Base-by-base conservation (phyloP, 352 stramenopile genomes). In the Pythium dissotocum region DNA sequence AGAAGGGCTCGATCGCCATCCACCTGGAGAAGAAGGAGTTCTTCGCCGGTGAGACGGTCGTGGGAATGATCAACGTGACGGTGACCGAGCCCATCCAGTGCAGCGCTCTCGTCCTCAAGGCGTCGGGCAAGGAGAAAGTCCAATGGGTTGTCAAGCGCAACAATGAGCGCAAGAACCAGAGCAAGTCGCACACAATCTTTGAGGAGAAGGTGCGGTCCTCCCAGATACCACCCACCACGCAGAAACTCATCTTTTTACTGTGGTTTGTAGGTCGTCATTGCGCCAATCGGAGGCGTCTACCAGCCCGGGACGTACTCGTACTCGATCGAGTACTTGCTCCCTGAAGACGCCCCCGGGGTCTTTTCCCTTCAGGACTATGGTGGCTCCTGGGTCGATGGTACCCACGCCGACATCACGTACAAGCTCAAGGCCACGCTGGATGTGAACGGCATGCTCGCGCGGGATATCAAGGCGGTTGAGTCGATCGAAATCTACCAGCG, bases 371-470 rank as follows among this genome's bases (percentile, higher is more conserved):
- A 40, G 14, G 28, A 42, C 3, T 82, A 83, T 67, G 73, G 66
- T 4, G 57, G 68, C 6, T 69, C 71, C 30, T 57, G 67, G 24
- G 60, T 85, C 24, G 58, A 77, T 18, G 58, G 77, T 3, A 55
- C 86, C 32, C 63, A 74, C 28, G 81, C 76, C 32, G 82, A 86
- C 61, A 89, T 87, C 77, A 76, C 84, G 63, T 89, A 89, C 74
- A 83, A 82, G 49, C 72, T 89, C 66, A 85, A 87, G 61, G 79
- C 77, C 7, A 84, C 81, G 18, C 70, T 89, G 7, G 77, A 80
- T 26, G 74, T 89, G 33, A 58, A 65, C 52, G 81, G 81, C 2
- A 77, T 80, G 9, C 46, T 54, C 46, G 7, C 52, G 32, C 52
- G 12, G 0, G 52, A 58, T 42, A 33, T 40, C 14, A 8, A n/a